A percentile compares a stretch with the other conserved stretches of the same genome.
These are phyloP conservation scores for Spathaspora gorwiae DNA, from an alignment of 805 yeast genomes.

Conservation along the genomic window DNA sequence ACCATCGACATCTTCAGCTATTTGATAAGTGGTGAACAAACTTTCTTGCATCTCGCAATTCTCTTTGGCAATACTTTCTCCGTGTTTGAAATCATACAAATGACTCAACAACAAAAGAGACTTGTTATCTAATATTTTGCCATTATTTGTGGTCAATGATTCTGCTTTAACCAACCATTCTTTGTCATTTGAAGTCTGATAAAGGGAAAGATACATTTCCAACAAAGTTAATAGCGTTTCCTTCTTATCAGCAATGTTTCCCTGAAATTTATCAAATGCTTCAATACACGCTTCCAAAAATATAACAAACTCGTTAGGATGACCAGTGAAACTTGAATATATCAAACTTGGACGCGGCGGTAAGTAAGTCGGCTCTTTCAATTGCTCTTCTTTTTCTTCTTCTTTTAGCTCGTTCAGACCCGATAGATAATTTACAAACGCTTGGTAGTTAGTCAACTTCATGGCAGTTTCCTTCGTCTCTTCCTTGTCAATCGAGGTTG, in stretches of 20 bases:
- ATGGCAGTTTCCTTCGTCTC: slow-evolving; percentile 15
- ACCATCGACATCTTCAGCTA: slow-evolving; percentile 51
- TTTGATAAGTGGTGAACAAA: slow-evolving; percentile 60
- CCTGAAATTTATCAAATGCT: slow-evolving; percentile 71
- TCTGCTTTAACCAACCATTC: slow-evolving; percentile 72
- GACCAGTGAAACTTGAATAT: slow-evolving; percentile 80
- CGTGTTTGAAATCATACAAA: slow-evolving; percentile 49
- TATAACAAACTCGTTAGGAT: slow-evolving; percentile 83
- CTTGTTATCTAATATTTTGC: slow-evolving; percentile 50
- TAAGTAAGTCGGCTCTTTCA: slow-evolving; percentile 61
- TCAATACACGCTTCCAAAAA: slow-evolving; percentile 89
- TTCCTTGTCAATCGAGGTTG: slow-evolving; percentile 6
- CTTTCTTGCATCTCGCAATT: slow-evolving; percentile 51
- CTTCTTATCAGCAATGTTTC: slow-evolving; percentile 60
- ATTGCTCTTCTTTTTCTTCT: slow-evolving; percentile 1
- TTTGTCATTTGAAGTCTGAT: slow-evolving; percentile 30
- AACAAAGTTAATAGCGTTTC: slow-evolving; percentile 74
- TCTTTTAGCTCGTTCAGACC: slow-evolving; percentile 9
- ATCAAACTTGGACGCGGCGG: slow-evolving; percentile 90
- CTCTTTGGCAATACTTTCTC: slow-evolving; percentile 39
- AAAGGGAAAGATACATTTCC: slow-evolving; percentile 71
- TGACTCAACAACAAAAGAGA: slow-evolving; percentile 55
- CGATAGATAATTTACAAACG: slow-evolving; percentile 27
- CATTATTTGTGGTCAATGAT: slow-evolving; percentile 42
- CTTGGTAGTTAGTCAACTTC: slow-evolving; percentile 27